Conservation (phyloP, 805 yeast species). For the Myxozyma neotropica region DNA sequence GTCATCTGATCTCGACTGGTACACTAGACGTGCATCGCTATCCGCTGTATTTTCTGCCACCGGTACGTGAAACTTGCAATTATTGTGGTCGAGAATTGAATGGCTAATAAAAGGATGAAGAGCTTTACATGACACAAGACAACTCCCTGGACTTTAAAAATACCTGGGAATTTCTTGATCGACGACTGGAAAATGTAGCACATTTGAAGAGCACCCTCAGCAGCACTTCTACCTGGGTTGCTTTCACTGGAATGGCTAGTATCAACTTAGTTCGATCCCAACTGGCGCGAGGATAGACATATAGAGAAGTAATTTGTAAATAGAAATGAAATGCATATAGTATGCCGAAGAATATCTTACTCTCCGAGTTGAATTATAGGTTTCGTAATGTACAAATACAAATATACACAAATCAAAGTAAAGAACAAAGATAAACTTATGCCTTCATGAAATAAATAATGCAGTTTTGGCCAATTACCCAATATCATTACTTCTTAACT, state of each 20-base stretch:
- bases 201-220: slow-evolving; percentile 62
- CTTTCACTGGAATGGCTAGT: slow-evolving; percentile 65
- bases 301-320: neutral
- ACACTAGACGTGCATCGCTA: slow-evolving; percentile 75
- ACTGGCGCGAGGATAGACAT: slow-evolving; percentile 45
- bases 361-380: neutral
- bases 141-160: slow-evolving; percentile 54
- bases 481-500: neutral
- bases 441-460: neutral
- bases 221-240: slow-evolving; percentile 72
- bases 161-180: slow-evolving; percentile 67
- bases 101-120: slow-evolving; percentile 40
- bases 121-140: slow-evolving; percentile 80
- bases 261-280: slow-evolving; percentile 73
- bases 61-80: slow-evolving; percentile 13
- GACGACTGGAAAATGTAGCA: slow-evolving; percentile 57
- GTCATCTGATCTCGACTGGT: slow-evolving; percentile 86
- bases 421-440: neutral
- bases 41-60: slow-evolving; percentile 67
- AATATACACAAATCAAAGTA: neutral
- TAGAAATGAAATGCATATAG: neutral
- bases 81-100: neutral
- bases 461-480: neutral
- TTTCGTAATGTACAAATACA: slow-evolving; percentile 4
- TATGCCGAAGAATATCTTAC: neutral